Percentiles rank a stretch among this genome's conserved stretches.
phyloP scores from a whole-genome alignment of 495 filamentous ascomycete genomes.

The Talaromyces adpressus region DNA sequence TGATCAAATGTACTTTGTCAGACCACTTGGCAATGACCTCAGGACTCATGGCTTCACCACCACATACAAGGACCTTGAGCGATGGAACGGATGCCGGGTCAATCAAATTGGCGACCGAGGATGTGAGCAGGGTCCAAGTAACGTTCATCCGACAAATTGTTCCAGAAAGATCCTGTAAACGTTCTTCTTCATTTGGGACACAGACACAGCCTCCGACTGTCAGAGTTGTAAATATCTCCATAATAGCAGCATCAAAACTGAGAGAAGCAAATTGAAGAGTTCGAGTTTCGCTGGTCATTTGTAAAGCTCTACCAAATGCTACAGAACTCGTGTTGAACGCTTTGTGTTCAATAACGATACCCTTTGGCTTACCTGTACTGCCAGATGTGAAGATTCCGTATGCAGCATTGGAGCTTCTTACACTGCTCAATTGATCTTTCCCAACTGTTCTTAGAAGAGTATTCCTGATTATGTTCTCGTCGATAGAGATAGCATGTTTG shows the following conservation, averaged over 20 bases:
- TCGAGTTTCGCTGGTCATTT: conserved; percentile 29
- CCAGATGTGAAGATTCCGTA: conserved; percentile 46
- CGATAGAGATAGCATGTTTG: conserved; percentile 29
- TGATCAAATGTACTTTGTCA: conserved; percentile 39
- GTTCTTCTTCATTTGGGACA: conserved; percentile 51
- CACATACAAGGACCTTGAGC: conserved; percentile 35
- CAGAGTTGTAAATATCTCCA: conserved; percentile 43
- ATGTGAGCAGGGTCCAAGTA: conserved; percentile 46
- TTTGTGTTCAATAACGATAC: conserved; percentile 41
- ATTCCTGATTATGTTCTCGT: conserved; percentile 27
- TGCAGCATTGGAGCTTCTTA: conserved; percentile 26
- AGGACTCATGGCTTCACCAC: conserved; percentile 40
- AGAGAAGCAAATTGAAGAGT: conserved; percentile 49
- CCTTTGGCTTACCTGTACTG: conserved; percentile 52
- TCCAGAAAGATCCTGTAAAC: conserved; percentile 41
- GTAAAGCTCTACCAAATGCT: conserved; percentile 31
- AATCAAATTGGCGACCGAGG: conserved; percentile 43
- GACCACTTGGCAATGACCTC: conserved; percentile 51
- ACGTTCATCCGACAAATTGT: conserved; percentile 43
- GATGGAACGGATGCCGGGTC: conserved; percentile 39
- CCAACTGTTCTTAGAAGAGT: conserved; percentile 6
- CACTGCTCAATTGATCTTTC: neutral
- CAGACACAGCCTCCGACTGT: conserved; percentile 55
- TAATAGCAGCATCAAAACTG: conserved; percentile 46
- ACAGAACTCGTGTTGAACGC: conserved; percentile 41